Conservation (phyloP, 768 basidiomycete genomes). For the Termitomyces sp. region DNA sequence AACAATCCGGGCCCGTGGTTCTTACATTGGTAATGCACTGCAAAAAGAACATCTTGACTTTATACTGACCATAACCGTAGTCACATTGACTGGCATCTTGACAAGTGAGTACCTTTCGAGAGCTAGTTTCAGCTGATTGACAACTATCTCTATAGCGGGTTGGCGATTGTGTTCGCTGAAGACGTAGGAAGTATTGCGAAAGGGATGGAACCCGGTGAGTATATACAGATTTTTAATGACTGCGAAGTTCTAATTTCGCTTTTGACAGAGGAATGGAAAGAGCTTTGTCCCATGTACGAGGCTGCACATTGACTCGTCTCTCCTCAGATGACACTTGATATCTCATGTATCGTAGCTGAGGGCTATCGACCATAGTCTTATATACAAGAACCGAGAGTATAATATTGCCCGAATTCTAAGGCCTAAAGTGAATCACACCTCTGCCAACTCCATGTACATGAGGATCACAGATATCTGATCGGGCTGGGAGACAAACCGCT, state of each 20-base stretch:
- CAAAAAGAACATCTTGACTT: no score
- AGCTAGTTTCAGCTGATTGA: no score
- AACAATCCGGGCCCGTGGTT: slow-evolving; percentile 32
- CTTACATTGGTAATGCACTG: slow-evolving; percentile 1
- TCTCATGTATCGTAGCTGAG: neutral
- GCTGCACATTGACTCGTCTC: neutral
- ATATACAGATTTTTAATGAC: neutral
- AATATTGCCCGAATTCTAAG: no score
- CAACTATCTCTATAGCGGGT: neutral
- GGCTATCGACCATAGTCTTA: neutral
- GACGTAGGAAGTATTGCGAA: slow-evolving; percentile 12
- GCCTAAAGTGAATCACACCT: no score
- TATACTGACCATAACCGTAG: neutral
- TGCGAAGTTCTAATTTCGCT: neutral
- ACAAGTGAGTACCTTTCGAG: neutral
- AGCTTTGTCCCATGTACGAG: slow-evolving; percentile 27
- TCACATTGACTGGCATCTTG: slow-evolving; percentile 8
- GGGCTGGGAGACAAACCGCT: no score
- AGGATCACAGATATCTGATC: neutral
- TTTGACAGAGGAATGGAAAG: slow-evolving; percentile 19
- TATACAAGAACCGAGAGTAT: neutral
- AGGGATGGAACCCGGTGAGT: neutral
- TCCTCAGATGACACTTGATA: no score
- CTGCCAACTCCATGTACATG: neutral
- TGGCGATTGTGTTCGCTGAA: slow-evolving; percentile 18